Evolutionary conservation across 768 basidiomycete genomes (phyloP), one percentile per base, ranked within the genome.

Genomic region (Amanita rubescens): DNA sequence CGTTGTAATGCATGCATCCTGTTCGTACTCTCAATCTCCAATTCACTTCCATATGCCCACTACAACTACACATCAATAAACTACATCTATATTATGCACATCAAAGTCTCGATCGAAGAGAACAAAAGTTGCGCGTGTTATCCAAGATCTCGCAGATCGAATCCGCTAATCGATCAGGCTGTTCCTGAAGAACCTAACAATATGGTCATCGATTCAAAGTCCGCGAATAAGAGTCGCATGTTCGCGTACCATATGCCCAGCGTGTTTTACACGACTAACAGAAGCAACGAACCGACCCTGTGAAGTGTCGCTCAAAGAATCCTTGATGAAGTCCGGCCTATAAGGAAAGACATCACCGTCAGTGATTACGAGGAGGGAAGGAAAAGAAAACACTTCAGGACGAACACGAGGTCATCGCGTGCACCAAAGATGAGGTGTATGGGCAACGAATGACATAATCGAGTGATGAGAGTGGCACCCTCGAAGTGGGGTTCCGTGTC

Each of bases 371-470:
- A 53, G 46, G 19, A 24, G 22, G 45, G 19, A 32, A 39, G 48
- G 37, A 41, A 38, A 27, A 25, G 24, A 54, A n/a, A 50, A 46
- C 37, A 37, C 46, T 48, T 19, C 11, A 35, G 43, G 48, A 65
- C 70, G 54, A 58, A 78, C 77, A 78, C 63, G n/a, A 76, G 57
- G 38, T 77, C 73, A 32, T 70, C 68, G n/a, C 63, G 60, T 5
- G 61, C 65, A 25, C 75, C 76, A 73, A 76, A 79, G n/a, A 80
- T 69, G 24, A 77, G 45, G 57, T 80, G 78, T 7, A 77, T 57
- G 17, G 77, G 74, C 6, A 76, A 41, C 0, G 58, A 54, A 46
- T 58, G 59, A 44, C 69, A 70, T 9, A 79, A 58, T 32, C 66
- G 62, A 4, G 58, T 60, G 1, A 78, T 55, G 20, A 71, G 63